A percentile compares a stretch with the other conserved stretches of the same genome.
Conservation (phyloP, 2,329 filamentous ascomycete species). For the Colletotrichum sp. region DNA sequence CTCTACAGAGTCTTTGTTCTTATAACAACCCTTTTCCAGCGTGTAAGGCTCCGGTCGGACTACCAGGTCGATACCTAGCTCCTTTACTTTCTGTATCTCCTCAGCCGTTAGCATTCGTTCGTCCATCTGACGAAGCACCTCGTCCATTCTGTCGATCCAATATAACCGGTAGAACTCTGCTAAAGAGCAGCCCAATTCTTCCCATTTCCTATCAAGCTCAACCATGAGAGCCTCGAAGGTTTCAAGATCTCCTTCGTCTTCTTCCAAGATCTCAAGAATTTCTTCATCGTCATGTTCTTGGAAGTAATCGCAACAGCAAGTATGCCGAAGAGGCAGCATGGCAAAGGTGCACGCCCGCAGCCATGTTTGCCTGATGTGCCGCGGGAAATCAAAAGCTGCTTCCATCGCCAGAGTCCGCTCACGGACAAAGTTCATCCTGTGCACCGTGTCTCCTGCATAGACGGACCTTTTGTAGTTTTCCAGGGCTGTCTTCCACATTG, state of each 20-base stretch:
- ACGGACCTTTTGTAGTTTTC: too few relatives aligned
- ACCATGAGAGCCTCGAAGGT: neutral
- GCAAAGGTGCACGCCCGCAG: neutral
- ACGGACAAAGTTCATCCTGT: too few relatives aligned
- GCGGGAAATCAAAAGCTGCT: neutral
- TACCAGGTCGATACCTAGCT: neutral
- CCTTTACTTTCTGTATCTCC: fast-evolving
- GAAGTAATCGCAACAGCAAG: neutral
- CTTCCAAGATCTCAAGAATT: neutral
- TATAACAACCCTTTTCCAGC: neutral
- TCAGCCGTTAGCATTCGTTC: neutral
- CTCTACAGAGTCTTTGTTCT: neutral
- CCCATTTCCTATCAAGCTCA: neutral
- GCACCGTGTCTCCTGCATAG: too few relatives aligned
- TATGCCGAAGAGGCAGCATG: neutral
- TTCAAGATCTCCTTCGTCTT: neutral
- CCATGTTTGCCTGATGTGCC: neutral
- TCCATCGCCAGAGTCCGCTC: too few relatives aligned
- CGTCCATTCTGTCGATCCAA: neutral
- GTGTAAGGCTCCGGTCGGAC: neutral
- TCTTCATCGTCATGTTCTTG: neutral
- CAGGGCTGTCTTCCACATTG: neutral
- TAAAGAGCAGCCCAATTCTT: neutral
- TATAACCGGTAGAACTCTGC: neutral
- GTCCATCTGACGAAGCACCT: neutral